These are phyloP conservation scores for Colletotrichum sp. DNA, from an alignment of 2,329 filamentous ascomycete species.

Conservation along the genomic window DNA sequence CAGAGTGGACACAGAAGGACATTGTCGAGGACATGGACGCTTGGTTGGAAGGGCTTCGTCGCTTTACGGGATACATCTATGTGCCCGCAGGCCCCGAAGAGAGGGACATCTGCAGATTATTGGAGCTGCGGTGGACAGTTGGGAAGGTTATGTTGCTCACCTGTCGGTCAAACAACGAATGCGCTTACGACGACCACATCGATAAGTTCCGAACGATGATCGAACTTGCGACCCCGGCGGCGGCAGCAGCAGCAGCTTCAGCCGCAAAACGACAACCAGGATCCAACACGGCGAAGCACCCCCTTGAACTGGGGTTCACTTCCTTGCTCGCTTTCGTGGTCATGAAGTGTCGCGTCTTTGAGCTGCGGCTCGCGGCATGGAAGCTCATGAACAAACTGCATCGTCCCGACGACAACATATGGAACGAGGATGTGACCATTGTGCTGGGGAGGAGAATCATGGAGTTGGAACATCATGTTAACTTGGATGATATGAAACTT, in stretches of 20 bases:
- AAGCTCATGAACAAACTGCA: background rate
- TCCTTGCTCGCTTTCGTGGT: background rate
- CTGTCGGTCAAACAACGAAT: background rate
- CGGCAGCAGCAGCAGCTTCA: background rate
- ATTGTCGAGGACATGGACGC: background rate
- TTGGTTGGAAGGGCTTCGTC: background rate
- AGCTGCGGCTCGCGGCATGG: background rate
- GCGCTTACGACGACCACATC: conserved; percentile 34
- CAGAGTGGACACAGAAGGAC: background rate
- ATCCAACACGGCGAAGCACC: no score
- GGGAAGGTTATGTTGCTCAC: background rate
- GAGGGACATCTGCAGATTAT: background rate
- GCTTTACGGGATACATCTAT: background rate
- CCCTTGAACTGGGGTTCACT: background rate
- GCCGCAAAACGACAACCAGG: background rate
- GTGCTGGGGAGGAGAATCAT: conserved; percentile 37
- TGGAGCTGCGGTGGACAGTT: background rate
- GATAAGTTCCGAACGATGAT: conserved; percentile 26
- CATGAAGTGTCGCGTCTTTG: background rate
- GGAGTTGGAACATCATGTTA: conserved; percentile 31
- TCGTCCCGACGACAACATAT: conserved; percentile 40
- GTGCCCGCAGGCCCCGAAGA: background rate
- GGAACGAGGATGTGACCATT: conserved; percentile 35
- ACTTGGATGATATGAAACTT: background rate
- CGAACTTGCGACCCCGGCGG: background rate